Base-by-base conservation (phyloP, 495 filamentous ascomycete genomes). In the Penicillium diatomitis region DNA sequence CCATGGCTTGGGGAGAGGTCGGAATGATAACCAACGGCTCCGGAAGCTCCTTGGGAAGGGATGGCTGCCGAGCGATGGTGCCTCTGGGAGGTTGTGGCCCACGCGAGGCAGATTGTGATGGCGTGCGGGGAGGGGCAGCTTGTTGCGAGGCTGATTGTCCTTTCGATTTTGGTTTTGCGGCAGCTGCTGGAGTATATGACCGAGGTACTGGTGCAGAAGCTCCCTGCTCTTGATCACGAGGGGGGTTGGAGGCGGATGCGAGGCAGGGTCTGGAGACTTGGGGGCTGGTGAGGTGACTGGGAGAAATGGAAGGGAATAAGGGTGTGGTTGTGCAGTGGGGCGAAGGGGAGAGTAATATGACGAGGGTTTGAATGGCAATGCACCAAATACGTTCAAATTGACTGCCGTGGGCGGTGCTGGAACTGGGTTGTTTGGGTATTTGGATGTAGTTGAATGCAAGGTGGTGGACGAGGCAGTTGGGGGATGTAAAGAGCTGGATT, bases 11-110 rank as follows among this genome's bases (percentile, higher is more conserved):
- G 8, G 54, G 44, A 7, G 54, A 57, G 1, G 40, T 27, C 10
- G 50, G 45, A 9, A 60, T 49, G 7, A 62, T 48, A 4, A 60
- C 57, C 29, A 42, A 45, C 6, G 48, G 47, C 7, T 49, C 30
- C 0, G 48, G 30, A 27, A 43, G n/a, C 8, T 34, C 30, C 11
- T 41, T 48, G 27, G 48, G 20, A 6, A 46, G 12, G 3, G 46
- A 42, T 10, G 43, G 41, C 32, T 44, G 40, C 3, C n/a, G 40
- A 28, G 29, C 32, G 32, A 7, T 5, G 10, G 41, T 39, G 9
- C 11, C 3, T 9, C n/a, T 37, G 1, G 20, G 42, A 32, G 47
- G 31, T 27, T 33, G n/a, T 3, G 51, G 11, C 5, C 28, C 6
- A 34, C 30, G 11, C 20, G 36, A 12, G 10, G 20, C 6, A 30